Conservation (phyloP, 2,329 filamentous ascomycete genomes). For the Ascochyta pisi region DNA sequence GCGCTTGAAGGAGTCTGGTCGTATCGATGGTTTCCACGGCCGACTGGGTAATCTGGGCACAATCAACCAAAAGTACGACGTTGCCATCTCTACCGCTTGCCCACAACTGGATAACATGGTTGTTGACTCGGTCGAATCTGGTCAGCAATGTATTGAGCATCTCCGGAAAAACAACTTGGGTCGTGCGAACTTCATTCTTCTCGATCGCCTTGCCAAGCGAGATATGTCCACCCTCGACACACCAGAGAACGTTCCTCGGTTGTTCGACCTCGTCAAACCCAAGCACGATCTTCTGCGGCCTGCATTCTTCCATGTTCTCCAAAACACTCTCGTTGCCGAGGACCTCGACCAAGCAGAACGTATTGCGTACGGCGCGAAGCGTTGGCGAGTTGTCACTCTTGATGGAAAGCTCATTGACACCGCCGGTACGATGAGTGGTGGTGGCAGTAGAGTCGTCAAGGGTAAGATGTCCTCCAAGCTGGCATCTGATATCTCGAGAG, state of each 20-base stretch:
- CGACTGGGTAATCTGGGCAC: conserved; percentile 91
- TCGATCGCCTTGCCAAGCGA: conserved; percentile 82
- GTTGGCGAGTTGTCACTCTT: conserved; percentile 96
- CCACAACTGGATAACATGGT: conserved; percentile 93
- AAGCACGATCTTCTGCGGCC: conserved; percentile 87
- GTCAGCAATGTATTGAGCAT: conserved; percentile 98
- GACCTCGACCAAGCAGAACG: conserved; percentile 96
- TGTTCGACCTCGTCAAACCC: conserved; percentile 90
- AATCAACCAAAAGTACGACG: conserved; percentile 92
- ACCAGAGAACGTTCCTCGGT: conserved; percentile 86
- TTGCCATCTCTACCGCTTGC: conserved; percentile 98
- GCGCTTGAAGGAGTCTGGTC: conserved; percentile 92
- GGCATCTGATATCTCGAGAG: conserved; percentile 82
- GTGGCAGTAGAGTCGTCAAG: conserved; percentile 86
- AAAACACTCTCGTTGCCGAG: conserved; percentile 91
- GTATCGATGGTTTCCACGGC: conserved; percentile 96
- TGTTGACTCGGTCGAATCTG: conserved; percentile 92
- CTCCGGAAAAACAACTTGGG: conserved; percentile 96
- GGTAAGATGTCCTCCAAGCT: conserved; percentile 98
- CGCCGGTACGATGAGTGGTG: conserved; percentile 98
- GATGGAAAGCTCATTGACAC: conserved; percentile 97
- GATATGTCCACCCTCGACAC: conserved; percentile 84
- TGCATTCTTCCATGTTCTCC: conserved; percentile 93
- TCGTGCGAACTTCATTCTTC: conserved; percentile 93
- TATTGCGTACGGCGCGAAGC: conserved; percentile 90